Evolutionary conservation across 331 rosid species (phyloP), one percentile per base, ranked within the genome.

Genomic region (Prunus yedoensis): DNA sequence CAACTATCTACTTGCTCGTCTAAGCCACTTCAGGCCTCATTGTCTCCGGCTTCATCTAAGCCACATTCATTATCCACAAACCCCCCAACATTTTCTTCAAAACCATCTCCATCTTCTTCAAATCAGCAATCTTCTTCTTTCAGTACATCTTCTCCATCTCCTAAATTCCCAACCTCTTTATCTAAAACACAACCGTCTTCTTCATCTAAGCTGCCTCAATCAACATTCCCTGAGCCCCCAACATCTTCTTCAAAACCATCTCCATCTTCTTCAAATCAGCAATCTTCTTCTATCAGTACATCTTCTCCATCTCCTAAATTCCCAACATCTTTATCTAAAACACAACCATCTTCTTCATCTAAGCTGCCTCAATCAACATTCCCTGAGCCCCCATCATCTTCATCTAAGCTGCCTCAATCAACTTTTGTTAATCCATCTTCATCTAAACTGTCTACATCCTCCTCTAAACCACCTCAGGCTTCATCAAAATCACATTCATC

Each of bases 391-490:
- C 46, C 46, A 62, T 25, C 65, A 60, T 27, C 65, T 60, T 60
- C 62, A 57, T 23, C 71, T 28, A 77, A 51, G 20, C 70, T 60
- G 13, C 52, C 57, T 38, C 52, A 27, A 20, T 57, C 63, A 59
- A 32, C 66, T 57, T 20, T 57, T 21, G 8, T 23, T 53, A 53
- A 18, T 53, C 9, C 59, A 53, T 53, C 74, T 14, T n/a, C 20
- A 2, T 21, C 47, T 18, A 57, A 57, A 21, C 10, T 25, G 62
- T 21, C 62, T 13, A 11, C 52, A 6, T 30, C 38, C 0, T 63
- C 67, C 62, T 52, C 76, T n/a, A 77, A 61, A 13, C 30, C 64
- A 30, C 41, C 57, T 62, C 53, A 35, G 68, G 51, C 66, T 21
- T 57, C 62, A 21, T 21, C 30, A n/a, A 57, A 12, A 57, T 10